These are phyloP conservation scores for Dothideomycetes sp. DNA, from an alignment of 2,329 filamentous ascomycete species.

Conservation along the genomic window DNA sequence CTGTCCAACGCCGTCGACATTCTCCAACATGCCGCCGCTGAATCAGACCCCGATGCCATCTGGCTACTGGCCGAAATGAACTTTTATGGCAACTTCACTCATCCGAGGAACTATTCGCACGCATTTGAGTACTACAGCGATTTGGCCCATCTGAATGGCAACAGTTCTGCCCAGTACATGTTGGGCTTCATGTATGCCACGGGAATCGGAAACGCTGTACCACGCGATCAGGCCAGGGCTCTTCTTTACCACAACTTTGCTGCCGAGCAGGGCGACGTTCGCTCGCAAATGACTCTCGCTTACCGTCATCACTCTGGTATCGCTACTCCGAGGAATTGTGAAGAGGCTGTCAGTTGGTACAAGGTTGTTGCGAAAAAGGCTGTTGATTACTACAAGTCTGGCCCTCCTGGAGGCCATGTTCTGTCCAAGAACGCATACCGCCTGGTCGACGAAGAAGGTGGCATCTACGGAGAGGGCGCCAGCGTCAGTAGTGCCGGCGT, in stretches of 20 bases:
- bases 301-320: constrained; percentile 81
- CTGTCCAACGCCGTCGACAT: constrained; percentile 51
- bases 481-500: constrained; percentile 79
- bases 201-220: constrained; percentile 71
- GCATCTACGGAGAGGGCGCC: constrained; percentile 90
- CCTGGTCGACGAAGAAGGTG: constrained; percentile 82
- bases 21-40: constrained; percentile 48
- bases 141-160: constrained; percentile 68
- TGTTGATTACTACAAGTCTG: constrained; percentile 76
- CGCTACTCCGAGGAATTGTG: constrained; percentile 75
- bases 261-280: constrained; percentile 69
- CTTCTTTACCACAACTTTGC: constrained; percentile 93
- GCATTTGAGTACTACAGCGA: constrained; percentile 76
- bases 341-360: constrained; percentile 78
- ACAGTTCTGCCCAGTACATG: constrained; percentile 93
- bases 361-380: constrained; percentile 90
- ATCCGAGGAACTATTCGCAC: constrained; percentile 69
- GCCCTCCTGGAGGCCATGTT: constrained; percentile 76
- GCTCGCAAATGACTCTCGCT: constrained; percentile 87
- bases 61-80: constrained; percentile 89
- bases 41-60: constrained; percentile 67
- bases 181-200: constrained; percentile 92
- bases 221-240: constrained; percentile 81
- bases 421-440: constrained; percentile 72
- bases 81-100: constrained; percentile 88